These are phyloP conservation scores for Haplosporangium gracile DNA, from an alignment of 192 early-diverging fungal species.

Conservation along the genomic window DNA sequence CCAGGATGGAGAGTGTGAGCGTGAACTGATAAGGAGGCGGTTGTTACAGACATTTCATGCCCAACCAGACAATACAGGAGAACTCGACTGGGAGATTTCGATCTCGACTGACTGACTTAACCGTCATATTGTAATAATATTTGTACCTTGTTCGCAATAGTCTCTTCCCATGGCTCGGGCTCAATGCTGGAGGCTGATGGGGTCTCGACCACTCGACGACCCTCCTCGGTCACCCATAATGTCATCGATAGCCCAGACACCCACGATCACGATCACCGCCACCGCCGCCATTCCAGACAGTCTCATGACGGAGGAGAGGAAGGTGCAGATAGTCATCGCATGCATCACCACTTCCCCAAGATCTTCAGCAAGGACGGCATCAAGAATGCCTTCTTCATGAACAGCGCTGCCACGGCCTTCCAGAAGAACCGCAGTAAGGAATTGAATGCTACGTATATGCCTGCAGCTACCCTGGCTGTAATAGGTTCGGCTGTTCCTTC, in stretches of 20 bases:
- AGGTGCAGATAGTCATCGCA: neutral
- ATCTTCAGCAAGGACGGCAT: conserved; percentile 48
- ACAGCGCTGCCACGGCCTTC: conserved; percentile 44
- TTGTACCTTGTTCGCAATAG: neutral
- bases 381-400: conserved; percentile 28
- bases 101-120: neutral
- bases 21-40: neutral
- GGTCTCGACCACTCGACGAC: neutral
- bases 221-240: conserved; percentile 17
- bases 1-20: neutral
- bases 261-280: neutral
- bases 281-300: neutral
- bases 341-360: conserved; percentile 27
- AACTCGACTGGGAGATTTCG: neutral
- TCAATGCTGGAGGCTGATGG: neutral
- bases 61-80: neutral
- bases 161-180: neutral
- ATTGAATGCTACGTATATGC: neutral
- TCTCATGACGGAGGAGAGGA: neutral
- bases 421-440: conserved; percentile 21
- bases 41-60: neutral
- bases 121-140: neutral
- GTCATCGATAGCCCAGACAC: conserved; percentile 11
- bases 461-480: conserved; percentile 12
- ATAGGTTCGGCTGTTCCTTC: conserved; percentile 41